Base-by-base conservation (phyloP, 2,329 filamentous ascomycete species). In the Pseudocercospora cruenta region DNA sequence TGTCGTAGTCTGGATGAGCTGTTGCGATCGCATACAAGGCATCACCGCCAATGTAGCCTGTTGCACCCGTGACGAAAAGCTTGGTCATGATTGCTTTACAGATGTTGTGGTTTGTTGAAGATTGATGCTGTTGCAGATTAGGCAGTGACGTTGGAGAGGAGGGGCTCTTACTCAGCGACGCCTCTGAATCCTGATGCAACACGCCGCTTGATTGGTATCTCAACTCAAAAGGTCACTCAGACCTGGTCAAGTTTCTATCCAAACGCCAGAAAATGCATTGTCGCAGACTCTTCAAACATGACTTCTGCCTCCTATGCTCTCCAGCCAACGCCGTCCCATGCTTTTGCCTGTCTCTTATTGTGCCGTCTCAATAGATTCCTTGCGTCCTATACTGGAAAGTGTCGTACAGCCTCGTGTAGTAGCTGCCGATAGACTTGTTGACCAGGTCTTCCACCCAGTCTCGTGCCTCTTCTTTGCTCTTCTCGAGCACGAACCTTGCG, bases 381-480 rank as follows among this genome's bases (percentile, higher is more conserved):
- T 94, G 91, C 39, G 92, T 94, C 75, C 92, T 88, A 81, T 94
- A 94, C 82, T 94, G 91, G 82, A 93, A 94, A 28, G 76, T 77
- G 67, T 78, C 90, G 84, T 82, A 93, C 88, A 94, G 85, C 82
- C 91, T 87, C 76, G 92, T 94, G 78, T 94, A 94, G 80, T 95
- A 95, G 79, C 91, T 94, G 69, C 92, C 92, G 72, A 92, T 85
- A 70, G 91, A 92, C 84, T 95, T 95, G 69, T 83, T 88, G 72
- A 95, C 86, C 74, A 95, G 80, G 76, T 94, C 91, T 76, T 95
- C 92, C 19, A 95, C 91, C 81, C 91, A 94, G 51, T 86, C 86
- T 78, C 93, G 90, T 4, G 92, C 92, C 76, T 94, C 92, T 69
- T 94, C 90, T 61, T 90, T 90, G 72, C 91, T 94, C 70, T 94